A percentile compares a stretch with the other conserved stretches of the same genome.
Conservation (phyloP, 805 yeast species). For the Candida multigemmis region DNA sequence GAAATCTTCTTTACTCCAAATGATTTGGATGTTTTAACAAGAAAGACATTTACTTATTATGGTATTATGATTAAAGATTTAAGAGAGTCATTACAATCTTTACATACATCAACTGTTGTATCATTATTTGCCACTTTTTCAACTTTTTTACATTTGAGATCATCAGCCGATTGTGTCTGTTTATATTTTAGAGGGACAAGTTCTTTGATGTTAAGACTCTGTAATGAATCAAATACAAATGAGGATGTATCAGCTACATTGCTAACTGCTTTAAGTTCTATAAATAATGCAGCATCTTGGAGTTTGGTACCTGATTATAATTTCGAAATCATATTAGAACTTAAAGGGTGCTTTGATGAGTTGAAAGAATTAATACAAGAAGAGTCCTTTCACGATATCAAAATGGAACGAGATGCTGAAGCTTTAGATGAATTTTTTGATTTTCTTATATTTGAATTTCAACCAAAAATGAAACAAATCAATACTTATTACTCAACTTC, state of each 20-base stretch:
- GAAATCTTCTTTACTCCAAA: slow-evolving; percentile 14
- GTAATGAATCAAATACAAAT: slow-evolving; percentile 10
- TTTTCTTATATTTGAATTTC: slow-evolving; percentile 13
- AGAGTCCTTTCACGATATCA: slow-evolving; percentile 5
- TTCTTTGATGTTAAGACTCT: slow-evolving; percentile 15
- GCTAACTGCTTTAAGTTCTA: slow-evolving; percentile 3
- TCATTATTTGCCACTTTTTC: slow-evolving; percentile 28
- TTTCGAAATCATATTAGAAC: slow-evolving; percentile 19
- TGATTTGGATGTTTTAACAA: slow-evolving; percentile 19
- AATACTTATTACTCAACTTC: slow-evolving; percentile 15
- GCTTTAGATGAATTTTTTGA: slow-evolving; percentile 22
- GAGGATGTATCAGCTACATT: slow-evolving; percentile 11
- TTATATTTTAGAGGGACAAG: slow-evolving; percentile 27
- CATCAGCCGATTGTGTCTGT: slow-evolving; percentile 21
- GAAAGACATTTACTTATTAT: slow-evolving; percentile 22
- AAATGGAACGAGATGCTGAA: slow-evolving; percentile 7
- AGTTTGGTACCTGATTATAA: slow-evolving; percentile 24
- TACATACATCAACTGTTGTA: no score
- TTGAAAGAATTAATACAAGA: slow-evolving; percentile 13
- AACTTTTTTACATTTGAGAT: slow-evolving; percentile 20
- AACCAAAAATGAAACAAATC: slow-evolving; percentile 17
- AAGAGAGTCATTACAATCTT: no score
- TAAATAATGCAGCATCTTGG: slow-evolving; percentile 5
- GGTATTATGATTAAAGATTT: slow-evolving; percentile 26
- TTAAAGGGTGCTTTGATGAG: no score